phyloP scores from a whole-genome alignment of 2,329 filamentous ascomycete genomes.

The Coniochaeta ligniaria region DNA sequence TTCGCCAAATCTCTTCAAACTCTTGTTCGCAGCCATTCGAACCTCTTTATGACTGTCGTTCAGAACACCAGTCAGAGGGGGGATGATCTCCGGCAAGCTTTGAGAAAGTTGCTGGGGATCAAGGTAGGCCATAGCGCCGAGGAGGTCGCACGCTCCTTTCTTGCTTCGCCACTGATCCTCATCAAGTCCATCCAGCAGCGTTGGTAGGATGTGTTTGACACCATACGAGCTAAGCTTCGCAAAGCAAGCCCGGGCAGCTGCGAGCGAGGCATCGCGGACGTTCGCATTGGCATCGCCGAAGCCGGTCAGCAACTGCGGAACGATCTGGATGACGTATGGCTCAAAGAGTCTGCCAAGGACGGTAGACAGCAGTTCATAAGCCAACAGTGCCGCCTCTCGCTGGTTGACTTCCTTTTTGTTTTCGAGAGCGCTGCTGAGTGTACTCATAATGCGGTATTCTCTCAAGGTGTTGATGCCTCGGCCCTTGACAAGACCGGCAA shows the following conservation, averaged over 20 bases:
- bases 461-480: conserved; percentile 74
- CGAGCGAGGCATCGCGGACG: conserved; percentile 86
- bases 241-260: conserved; percentile 92
- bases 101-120: conserved; percentile 90
- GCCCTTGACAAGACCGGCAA: conserved; percentile 86
- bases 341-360: conserved; percentile 87
- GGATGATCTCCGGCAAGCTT: conserved; percentile 93
- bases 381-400: conserved; percentile 80
- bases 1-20: conserved; percentile 94
- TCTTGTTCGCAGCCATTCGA: conserved; percentile 82
- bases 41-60: conserved; percentile 99
- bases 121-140: conserved; percentile 97
- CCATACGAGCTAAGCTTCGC: conserved; percentile 89
- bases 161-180: conserved; percentile 98
- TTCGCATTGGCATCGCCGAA: conserved; percentile 86
- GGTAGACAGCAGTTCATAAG: conserved; percentile 82
- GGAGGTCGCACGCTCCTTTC: conserved; percentile 91
- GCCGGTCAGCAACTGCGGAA: conserved; percentile 79
- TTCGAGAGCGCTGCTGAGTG: conserved; percentile 74
- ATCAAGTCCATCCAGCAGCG: conserved; percentile 82
- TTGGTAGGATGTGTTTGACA: conserved; percentile 90
- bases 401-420: conserved; percentile 92
- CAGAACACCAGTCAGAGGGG: conserved; percentile 84
- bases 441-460: conserved; percentile 80
- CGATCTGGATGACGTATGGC: conserved; percentile 92